These are phyloP conservation scores for Pachyrhizus erosus DNA, from an alignment of 306 rosid species.

Conservation along the genomic window DNA sequence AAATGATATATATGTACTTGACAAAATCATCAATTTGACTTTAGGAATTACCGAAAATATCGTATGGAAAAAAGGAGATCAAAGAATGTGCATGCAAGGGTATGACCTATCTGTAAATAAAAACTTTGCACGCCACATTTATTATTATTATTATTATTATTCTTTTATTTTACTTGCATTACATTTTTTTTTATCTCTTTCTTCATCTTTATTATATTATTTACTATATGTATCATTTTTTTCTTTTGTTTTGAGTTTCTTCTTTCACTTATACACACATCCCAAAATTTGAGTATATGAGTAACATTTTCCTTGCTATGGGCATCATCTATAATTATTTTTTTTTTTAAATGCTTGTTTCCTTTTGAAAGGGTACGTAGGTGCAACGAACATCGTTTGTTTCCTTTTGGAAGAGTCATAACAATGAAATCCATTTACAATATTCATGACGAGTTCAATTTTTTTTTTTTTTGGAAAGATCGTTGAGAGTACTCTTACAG, in stretches of 20 bases:
- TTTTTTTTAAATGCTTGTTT: too few relatives aligned
- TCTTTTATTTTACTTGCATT: too few relatives aligned
- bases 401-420: not conserved
- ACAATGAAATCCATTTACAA: not conserved
- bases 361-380: not conserved
- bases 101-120: not conserved
- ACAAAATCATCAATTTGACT: conserved; percentile 13
- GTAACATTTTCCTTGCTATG: too few relatives aligned
- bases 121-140: not conserved
- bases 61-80: not conserved
- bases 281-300: too few relatives aligned
- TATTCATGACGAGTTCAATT: not conserved
- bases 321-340: too few relatives aligned
- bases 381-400: not conserved
- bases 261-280: too few relatives aligned
- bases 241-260: too few relatives aligned
- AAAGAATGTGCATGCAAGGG: too few relatives aligned
- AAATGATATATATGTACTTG: conserved; percentile 12
- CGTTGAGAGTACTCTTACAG: not conserved
- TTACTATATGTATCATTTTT: too few relatives aligned
- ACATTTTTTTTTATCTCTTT: too few relatives aligned
- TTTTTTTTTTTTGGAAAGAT: not conserved
- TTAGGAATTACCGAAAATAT: not conserved
- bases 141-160: not conserved
- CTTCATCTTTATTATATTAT: too few relatives aligned